Conservation (phyloP, 495 filamentous ascomycete genomes). For the Penicillium malachiteum region DNA sequence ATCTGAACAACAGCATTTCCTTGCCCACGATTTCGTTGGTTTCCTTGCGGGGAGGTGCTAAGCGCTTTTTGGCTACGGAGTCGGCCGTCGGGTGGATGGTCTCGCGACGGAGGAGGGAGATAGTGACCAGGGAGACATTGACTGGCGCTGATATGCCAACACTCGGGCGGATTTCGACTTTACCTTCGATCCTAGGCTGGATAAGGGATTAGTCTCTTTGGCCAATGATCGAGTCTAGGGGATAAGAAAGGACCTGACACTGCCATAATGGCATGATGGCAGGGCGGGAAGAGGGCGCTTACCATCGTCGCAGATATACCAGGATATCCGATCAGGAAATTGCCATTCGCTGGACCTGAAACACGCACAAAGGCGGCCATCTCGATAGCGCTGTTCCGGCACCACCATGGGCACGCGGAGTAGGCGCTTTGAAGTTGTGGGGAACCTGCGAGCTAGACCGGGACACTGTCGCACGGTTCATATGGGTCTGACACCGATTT, state of each 20-base stretch:
- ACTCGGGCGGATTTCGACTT: constrained; percentile 91
- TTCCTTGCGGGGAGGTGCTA: constrained; percentile 90
- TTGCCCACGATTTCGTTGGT: constrained; percentile 90
- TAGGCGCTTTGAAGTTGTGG: constrained; percentile 32
- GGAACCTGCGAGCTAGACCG: constrained; percentile 32
- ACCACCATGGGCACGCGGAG: constrained; percentile 47
- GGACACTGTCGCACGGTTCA: constrained; percentile 31
- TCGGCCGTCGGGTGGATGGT: constrained; percentile 96
- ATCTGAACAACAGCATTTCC: constrained; percentile 89
- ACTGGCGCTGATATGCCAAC: constrained; percentile 83
- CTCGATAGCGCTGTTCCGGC: constrained; percentile 40
- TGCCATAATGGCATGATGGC: neutral
- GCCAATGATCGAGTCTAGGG: constrained; percentile 1
- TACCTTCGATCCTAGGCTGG: constrained; percentile 93
- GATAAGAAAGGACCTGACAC: neutral
- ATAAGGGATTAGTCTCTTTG: constrained; percentile 4
- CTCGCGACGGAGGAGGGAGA: constrained; percentile 88
- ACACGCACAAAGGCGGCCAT: constrained; percentile 95
- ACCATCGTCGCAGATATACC: constrained; percentile 98
- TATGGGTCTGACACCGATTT: constrained; percentile 22
- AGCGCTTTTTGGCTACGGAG: constrained; percentile 85
- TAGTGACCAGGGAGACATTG: constrained; percentile 87
- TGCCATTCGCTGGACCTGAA: constrained; percentile 95
- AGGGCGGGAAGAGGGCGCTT: constrained; percentile 32
- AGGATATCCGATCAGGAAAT: constrained; percentile 93